phyloP scores from a whole-genome alignment of 495 filamentous ascomycete genomes.

The Clohesyomyces aquaticus region DNA sequence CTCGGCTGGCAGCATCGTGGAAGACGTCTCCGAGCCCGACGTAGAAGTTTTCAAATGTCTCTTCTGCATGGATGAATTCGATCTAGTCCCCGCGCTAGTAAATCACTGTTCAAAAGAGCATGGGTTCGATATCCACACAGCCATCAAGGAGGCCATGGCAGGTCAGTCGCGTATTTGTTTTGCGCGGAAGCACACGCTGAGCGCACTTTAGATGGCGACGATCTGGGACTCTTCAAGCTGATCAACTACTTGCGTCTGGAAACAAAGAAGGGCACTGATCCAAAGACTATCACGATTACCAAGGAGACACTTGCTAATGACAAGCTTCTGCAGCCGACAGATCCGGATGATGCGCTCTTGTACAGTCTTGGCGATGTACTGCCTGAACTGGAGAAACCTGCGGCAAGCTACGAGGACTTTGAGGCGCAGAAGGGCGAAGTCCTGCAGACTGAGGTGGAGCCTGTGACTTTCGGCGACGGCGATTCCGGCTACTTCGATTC shows the following conservation, averaged over 20 bases:
- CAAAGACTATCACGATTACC: conserved; percentile 4
- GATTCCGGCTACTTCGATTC: conserved; percentile 33
- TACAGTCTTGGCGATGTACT: conserved; percentile 30
- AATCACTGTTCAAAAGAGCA: conserved; percentile 9
- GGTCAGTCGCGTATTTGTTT: conserved; percentile 8
- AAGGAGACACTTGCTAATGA: conserved; percentile 17
- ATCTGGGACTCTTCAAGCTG: conserved; percentile 24
- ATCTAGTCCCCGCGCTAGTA: conserved; percentile 10
- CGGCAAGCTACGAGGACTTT: conserved; percentile 18
- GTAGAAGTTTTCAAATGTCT: conserved; percentile 22
- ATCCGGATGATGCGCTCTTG: conserved; percentile 26
- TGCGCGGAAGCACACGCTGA: background rate
- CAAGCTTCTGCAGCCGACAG: conserved; percentile 19
- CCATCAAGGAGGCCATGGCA: conserved; percentile 11
- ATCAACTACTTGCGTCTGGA: conserved; percentile 31
- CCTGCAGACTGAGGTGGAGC: conserved; percentile 8
- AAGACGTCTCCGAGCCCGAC: conserved; percentile 24
- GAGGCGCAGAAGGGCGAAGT: conserved; percentile 14
- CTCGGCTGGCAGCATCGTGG: conserved; percentile 24
- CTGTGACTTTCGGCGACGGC: conserved; percentile 4
- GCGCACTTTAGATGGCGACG: conserved; percentile 13
- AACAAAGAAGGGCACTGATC: conserved; percentile 1
- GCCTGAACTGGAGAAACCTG: conserved; percentile 17
- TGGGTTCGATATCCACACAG: conserved; percentile 6
- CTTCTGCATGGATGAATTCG: conserved; percentile 17